A percentile compares a stretch with the other conserved stretches of the same genome.
Conservation (phyloP, 768 basidiomycete species). For the Lentinula edodes region DNA sequence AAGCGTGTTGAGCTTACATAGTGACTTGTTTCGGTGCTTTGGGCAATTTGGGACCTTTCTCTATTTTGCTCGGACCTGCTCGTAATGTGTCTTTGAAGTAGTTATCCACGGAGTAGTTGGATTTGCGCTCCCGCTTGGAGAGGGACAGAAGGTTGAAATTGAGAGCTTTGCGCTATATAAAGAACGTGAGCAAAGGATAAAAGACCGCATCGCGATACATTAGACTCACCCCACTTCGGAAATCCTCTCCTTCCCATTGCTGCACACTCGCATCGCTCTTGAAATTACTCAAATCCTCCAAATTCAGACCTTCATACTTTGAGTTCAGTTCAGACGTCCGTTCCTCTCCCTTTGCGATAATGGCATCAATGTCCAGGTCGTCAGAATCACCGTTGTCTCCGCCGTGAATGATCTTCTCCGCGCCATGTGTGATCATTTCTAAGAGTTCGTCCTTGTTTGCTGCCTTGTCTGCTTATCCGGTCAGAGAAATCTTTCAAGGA, state of each 20-base stretch:
- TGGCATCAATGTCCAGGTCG: constrained; percentile 77
- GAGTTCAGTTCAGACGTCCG: constrained; percentile 82
- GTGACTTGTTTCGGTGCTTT: constrained; percentile 84
- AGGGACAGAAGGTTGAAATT: constrained; percentile 79
- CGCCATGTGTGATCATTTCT: constrained; percentile 98
- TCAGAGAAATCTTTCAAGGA: neutral
- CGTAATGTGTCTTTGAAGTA: constrained; percentile 94
- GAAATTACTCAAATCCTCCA: constrained; percentile 96
- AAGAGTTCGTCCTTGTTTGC: constrained; percentile 93
- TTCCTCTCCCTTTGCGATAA: constrained; percentile 88
- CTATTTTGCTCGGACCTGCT: constrained; percentile 67
- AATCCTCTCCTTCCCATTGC: constrained; percentile 96
- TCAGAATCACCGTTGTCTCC: constrained; percentile 48
- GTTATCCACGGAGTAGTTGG: constrained; percentile 90
- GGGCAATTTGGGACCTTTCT: constrained; percentile 79
- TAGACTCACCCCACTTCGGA: constrained; percentile 59
- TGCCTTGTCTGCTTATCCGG: constrained; percentile 55
- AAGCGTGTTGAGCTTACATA: constrained; percentile 45
- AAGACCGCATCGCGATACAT: neutral
- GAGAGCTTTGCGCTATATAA: constrained; percentile 53
- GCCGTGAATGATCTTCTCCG: constrained; percentile 91
- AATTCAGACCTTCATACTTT: constrained; percentile 89
- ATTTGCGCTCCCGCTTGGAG: constrained; percentile 90
- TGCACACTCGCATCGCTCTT: constrained; percentile 89
- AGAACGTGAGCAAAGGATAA: neutral